Evolutionary conservation across 2,329 filamentous ascomycete species (phyloP).

Genomic region (Orbilia brochopaga): DNA sequence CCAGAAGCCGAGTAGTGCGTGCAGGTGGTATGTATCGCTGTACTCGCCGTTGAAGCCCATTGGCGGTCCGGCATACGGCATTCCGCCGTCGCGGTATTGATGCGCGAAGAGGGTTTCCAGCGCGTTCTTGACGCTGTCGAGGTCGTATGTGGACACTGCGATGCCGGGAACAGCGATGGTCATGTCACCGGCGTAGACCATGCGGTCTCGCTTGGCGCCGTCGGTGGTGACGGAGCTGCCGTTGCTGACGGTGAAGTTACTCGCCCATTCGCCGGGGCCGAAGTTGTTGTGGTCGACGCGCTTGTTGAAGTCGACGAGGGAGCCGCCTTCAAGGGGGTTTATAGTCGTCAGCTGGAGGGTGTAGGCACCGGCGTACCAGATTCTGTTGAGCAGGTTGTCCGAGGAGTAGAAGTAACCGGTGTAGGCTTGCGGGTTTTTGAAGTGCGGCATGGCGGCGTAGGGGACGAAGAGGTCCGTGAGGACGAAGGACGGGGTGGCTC

Average conservation of each 20-base stretch:
- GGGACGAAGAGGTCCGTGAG: conserved; percentile 58
- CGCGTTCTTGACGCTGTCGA: conserved; percentile 63
- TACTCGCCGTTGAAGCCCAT: conserved; percentile 55
- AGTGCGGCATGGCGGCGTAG: conserved; percentile 59
- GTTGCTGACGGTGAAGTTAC: conserved; percentile 57
- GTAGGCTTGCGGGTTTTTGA: conserved; percentile 63
- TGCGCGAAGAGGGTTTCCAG: conserved; percentile 62
- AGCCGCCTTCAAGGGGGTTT: conserved; percentile 56
- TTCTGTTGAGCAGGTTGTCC: conserved; percentile 61
- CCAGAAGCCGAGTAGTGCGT: conserved; percentile 66
- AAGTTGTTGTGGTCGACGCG: conserved; percentile 27
- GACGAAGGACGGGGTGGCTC: conserved; percentile 55
- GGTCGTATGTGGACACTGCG: conserved; percentile 64
- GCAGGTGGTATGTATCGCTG: conserved; percentile 67
- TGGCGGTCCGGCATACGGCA: conserved; percentile 64
- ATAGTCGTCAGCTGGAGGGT: conserved; percentile 59
- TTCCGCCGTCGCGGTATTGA: conserved; percentile 60
- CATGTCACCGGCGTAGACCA: conserved; percentile 70
- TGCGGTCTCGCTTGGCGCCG: conserved; percentile 66
- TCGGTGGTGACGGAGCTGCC: conserved; percentile 59
- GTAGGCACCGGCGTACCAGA: conserved; percentile 64
- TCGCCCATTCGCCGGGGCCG: conserved; percentile 54
- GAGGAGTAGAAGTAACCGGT: conserved; percentile 64
- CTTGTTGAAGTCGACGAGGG: conserved; percentile 53
- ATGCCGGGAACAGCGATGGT: conserved; percentile 65